phyloP scores from a whole-genome alignment of 306 rosid genomes.

The Cicer judaicum region DNA sequence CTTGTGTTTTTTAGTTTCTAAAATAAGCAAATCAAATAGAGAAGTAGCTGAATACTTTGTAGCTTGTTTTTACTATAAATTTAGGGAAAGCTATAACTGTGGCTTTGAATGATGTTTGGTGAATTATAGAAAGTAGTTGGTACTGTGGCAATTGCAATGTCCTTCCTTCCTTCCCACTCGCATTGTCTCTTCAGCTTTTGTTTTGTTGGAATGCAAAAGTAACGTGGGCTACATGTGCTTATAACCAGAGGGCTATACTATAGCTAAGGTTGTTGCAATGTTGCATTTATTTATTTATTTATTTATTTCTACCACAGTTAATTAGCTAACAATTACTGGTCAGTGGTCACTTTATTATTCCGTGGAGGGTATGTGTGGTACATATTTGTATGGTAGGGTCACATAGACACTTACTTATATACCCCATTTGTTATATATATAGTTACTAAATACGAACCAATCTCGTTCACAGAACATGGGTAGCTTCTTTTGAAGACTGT shows the following conservation, averaged over 20 bases:
- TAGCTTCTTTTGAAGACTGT: conserved; percentile 46
- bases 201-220: conserved; percentile 37
- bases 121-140: conserved; percentile 42
- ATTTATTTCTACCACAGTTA: conserved; percentile 3
- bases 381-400: conserved; percentile 48
- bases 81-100: conserved; percentile 33
- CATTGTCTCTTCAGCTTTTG: conserved; percentile 40
- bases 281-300: too few relatives aligned
- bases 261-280: background rate
- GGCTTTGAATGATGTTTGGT: conserved; percentile 48
- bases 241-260: background rate
- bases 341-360: conserved; percentile 38
- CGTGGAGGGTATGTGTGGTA: conserved; percentile 4
- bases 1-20: conserved; percentile 12
- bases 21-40: conserved; percentile 29
- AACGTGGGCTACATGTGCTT: conserved; percentile 55
- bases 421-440: conserved; percentile 33
- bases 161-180: conserved; percentile 11
- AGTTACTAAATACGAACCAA: conserved; percentile 41
- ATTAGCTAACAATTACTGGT: background rate
- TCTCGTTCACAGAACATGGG: conserved; percentile 67
- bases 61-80: conserved; percentile 4
- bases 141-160: conserved; percentile 43
- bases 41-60: conserved; percentile 16
- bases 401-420: background rate